These are phyloP conservation scores for Fraxinus dipetala DNA, from an alignment of 305 asterid genomes.

Conservation along the genomic window DNA sequence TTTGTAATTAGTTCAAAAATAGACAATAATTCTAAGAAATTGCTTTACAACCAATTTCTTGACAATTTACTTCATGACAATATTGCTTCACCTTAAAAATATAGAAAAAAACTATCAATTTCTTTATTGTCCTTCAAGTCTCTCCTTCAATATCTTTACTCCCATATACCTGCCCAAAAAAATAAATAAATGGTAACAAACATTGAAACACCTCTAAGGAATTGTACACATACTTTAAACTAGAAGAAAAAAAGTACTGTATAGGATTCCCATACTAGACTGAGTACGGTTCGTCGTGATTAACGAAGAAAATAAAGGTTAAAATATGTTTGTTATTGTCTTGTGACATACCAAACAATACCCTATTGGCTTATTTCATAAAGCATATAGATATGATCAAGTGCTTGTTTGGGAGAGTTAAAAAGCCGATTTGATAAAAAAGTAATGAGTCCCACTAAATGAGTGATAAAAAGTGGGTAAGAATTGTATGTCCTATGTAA, in stretches of 20 bases:
- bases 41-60: background rate
- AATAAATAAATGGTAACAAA: background rate
- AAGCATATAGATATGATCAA: background rate
- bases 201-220: background rate
- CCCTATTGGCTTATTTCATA: background rate
- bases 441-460: no score
- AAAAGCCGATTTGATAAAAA: no score
- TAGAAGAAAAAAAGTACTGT: background rate
- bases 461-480: no score
- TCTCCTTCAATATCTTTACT: conserved; percentile 47
- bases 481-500: background rate
- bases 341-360: background rate
- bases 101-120: background rate
- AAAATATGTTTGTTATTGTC: background rate
- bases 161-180: conserved; percentile 63
- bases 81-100: background rate
- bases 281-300: background rate
- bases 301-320: background rate
- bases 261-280: background rate
- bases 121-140: conserved; percentile 33
- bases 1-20: background rate
- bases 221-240: background rate
- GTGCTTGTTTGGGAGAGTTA: no score
- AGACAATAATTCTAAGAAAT: background rate
- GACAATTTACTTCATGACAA: background rate